Evolutionary conservation across 345 rosid species (phyloP).

Genomic region (Eucalyptus leucophloia): DNA sequence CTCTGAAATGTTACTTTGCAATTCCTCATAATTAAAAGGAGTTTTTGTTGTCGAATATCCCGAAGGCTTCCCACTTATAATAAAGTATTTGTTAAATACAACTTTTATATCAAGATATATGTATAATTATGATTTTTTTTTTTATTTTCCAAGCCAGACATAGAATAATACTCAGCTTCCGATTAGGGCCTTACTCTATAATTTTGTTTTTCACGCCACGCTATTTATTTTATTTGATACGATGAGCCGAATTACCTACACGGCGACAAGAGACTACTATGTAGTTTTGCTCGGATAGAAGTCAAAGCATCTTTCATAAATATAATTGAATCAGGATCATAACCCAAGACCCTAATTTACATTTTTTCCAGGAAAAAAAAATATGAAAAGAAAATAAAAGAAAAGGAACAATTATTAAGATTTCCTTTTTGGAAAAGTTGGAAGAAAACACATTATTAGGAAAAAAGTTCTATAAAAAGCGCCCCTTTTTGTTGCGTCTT

Average conservation of each 20-base stretch:
- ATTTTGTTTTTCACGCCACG: background rate
- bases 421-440: background rate
- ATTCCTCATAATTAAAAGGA: background rate
- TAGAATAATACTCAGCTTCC: background rate
- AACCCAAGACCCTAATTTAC: background rate
- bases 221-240: background rate
- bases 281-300: background rate
- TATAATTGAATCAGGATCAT: background rate
- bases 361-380: background rate
- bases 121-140: background rate
- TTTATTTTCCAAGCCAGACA: background rate
- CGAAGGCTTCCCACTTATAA: background rate
- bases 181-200: background rate
- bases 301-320: background rate
- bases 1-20: background rate
- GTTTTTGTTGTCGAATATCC: background rate
- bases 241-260: background rate
- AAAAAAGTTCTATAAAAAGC: background rate
- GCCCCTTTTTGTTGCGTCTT: background rate
- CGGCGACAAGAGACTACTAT: fast-evolving
- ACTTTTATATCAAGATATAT: background rate
- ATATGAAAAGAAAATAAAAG: background rate
- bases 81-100: background rate
- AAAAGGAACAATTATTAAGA: background rate
- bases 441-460: background rate